Evolutionary conservation across 192 early-diverging fungal species (phyloP).

Genomic region (Coemansia erecta): DNA sequence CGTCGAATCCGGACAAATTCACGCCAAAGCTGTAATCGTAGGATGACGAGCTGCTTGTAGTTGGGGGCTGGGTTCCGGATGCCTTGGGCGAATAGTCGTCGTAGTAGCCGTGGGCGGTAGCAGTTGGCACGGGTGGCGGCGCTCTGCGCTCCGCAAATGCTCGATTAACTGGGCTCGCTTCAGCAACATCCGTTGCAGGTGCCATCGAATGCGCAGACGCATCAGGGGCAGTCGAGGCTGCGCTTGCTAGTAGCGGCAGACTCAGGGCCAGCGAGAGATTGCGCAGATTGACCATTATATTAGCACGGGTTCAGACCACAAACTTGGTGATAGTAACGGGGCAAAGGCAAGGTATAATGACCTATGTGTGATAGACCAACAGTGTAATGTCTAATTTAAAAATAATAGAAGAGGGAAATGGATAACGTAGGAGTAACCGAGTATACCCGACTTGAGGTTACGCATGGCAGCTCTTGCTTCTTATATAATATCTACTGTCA

Average conservation of each 20-base stretch:
- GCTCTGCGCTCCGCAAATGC: constrained; percentile 1
- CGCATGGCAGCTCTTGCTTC: too few relatives aligned
- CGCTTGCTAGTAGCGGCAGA: constrained; percentile 5
- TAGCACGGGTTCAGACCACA: neutral
- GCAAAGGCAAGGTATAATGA: neutral
- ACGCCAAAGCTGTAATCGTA: constrained; percentile 41
- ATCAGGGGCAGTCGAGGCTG: constrained; percentile 9
- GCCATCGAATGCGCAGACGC: neutral
- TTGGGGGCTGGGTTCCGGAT: neutral
- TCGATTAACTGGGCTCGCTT: neutral
- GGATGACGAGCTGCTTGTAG: constrained; percentile 9
- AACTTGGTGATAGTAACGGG: neutral
- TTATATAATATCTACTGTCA: too few relatives aligned
- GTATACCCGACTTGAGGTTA: too few relatives aligned
- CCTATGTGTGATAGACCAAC: too few relatives aligned
- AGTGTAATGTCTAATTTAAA: neutral
- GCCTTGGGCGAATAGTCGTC: constrained; percentile 2
- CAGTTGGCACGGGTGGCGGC: neutral
- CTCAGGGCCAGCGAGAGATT: neutral
- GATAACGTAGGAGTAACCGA: neutral
- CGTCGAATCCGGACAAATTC: constrained; percentile 36
- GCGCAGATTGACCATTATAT: neutral
- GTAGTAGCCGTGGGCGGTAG: neutral
- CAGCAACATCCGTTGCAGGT: neutral
- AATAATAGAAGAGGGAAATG: neutral